phyloP scores from a whole-genome alignment of 2,329 filamentous ascomycete genomes.

The Coniochaeta ligniaria region DNA sequence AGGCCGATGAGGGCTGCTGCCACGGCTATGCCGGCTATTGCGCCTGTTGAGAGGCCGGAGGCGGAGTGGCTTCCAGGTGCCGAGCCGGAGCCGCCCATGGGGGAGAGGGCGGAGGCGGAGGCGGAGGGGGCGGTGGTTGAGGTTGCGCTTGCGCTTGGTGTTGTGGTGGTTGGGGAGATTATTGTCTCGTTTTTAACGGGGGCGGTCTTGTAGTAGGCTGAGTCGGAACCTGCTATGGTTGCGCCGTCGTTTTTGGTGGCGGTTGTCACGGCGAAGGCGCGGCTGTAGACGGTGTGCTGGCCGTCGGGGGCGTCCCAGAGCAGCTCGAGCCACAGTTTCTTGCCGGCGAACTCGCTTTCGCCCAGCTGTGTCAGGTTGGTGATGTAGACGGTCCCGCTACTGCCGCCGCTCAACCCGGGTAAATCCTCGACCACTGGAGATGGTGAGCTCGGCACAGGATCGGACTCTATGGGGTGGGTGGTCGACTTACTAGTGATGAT shows the following conservation, averaged over 20 bases:
- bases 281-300: conserved; percentile 8
- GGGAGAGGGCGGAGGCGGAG: neutral
- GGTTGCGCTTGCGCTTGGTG: neutral
- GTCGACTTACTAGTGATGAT: neutral
- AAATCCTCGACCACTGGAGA: neutral
- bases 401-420: neutral
- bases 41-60: conserved; percentile 29
- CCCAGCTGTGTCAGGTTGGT: neutral
- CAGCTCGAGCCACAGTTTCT: conserved; percentile 10
- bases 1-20: conserved; percentile 30
- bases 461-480: neutral
- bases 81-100: neutral
- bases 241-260: neutral
- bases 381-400: neutral
- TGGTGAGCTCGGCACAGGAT: neutral
- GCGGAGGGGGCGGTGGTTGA: neutral
- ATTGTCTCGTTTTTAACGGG: neutral
- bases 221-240: neutral
- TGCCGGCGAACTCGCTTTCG: neutral
- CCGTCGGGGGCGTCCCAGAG: conserved; percentile 3
- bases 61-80: neutral
- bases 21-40: conserved; percentile 40
- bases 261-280: conserved; percentile 8
- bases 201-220: neutral
- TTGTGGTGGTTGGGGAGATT: neutral